Evolutionary conservation across 768 basidiomycete genomes (phyloP), one percentile per base, ranked within the genome.

Genomic region (Termitomyces sp.): DNA sequence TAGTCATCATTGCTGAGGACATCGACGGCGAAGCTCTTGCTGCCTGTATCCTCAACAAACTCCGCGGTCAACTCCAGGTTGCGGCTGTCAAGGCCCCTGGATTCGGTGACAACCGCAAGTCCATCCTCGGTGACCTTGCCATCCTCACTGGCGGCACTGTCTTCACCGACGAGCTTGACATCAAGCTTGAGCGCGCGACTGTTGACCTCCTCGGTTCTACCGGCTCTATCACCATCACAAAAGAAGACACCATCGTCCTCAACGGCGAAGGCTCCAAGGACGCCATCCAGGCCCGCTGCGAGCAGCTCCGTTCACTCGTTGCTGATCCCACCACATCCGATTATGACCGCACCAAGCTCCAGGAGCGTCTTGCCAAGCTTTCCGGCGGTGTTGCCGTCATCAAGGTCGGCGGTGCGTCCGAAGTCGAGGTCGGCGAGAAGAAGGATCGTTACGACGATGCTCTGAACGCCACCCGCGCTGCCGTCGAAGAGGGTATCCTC

Each of bases 61-160:
- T 99, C 62, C 93, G 96, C 64, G 96, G 96, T 36, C 96, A 98
- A 73, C 87, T 99, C 58, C 88, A 90, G 69, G 96, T 98, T 62
- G 88, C 78, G 51, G 95, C 94, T 50, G 86, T 98, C 77, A 98
- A 99, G 80, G 95, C 96, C 18, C 96, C 96, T 55, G 93, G 96
- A 54, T 98, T 99, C 72, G 96, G 96, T 68, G 96, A 98, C 78
- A 99, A 98, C 85, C 89, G 96, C 77, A 99, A 98, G 80, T 91
- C 88, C 57, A 92, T 98, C 77, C 89, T 98, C 56, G 96, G 96
- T 60, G 95, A 98, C 70, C 83, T 98, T 53, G 94, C 93, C 56
- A 97, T 98, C 77, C 87, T 98, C 65, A 98, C 96, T 4, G 96
- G 96, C 54, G 95, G 96, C 62, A 95, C 93, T 55, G 96, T 99